phyloP scores from a whole-genome alignment of 768 basidiomycete genomes.

The Lactarius deliciosus region DNA sequence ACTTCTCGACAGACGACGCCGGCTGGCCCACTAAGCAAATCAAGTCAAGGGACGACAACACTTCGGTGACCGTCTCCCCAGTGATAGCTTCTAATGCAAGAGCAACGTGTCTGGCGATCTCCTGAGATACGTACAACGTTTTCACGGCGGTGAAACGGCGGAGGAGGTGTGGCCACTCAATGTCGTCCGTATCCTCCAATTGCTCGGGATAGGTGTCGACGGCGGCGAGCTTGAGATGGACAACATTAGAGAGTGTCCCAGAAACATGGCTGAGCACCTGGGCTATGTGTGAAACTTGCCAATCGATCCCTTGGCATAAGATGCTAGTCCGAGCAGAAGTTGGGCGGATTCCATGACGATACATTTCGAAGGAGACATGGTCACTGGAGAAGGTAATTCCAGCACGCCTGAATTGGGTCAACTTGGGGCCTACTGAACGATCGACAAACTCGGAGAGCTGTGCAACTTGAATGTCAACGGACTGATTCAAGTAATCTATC shows the following conservation, averaged over 20 bases:
- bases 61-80: too few relatives aligned
- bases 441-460: background rate
- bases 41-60: too few relatives aligned
- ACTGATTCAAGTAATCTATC: background rate
- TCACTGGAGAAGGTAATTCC: fast-evolving
- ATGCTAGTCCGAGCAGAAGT: background rate
- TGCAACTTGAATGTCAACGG: background rate
- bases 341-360: background rate
- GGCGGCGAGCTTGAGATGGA: background rate
- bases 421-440: background rate
- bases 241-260: background rate
- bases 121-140: too few relatives aligned
- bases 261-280: background rate
- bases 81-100: too few relatives aligned
- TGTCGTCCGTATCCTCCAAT: too few relatives aligned
- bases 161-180: too few relatives aligned
- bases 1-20: too few relatives aligned
- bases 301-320: background rate
- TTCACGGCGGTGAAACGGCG: too few relatives aligned
- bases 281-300: background rate
- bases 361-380: background rate
- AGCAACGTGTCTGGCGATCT: too few relatives aligned
- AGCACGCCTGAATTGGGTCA: background rate
- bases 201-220: too few relatives aligned
- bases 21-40: too few relatives aligned